These are phyloP conservation scores for Tricholomella constricta DNA, from an alignment of 768 basidiomycete genomes.

Conservation along the genomic window DNA sequence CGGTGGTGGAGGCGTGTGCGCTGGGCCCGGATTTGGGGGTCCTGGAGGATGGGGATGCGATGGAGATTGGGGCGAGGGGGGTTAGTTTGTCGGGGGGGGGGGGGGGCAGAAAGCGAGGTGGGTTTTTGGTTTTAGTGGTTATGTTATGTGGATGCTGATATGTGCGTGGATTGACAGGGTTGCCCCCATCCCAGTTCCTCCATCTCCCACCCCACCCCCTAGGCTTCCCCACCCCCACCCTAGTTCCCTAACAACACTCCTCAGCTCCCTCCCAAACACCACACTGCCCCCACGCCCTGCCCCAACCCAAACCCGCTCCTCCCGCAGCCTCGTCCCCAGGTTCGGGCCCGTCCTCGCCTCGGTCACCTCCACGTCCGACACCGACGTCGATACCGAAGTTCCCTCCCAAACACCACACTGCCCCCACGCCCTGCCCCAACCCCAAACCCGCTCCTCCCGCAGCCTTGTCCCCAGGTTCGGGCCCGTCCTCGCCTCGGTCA, in stretches of 20 bases:
- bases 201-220: constrained; percentile 22
- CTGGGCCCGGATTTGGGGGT: constrained; percentile 78
- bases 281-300: no score
- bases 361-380: no score
- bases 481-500: constrained; percentile 37
- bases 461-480: constrained; percentile 58
- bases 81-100: constrained; percentile 77
- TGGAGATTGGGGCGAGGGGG: constrained; percentile 82
- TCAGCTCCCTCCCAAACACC: constrained; percentile 69
- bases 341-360: constrained; percentile 44
- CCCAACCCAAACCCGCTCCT: constrained; percentile 33
- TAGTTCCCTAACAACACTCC: constrained; percentile 58
- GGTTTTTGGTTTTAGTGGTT: constrained; percentile 14
- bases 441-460: constrained; percentile 45
- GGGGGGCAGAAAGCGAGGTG: constrained; percentile 84
- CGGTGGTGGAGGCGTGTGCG: constrained; percentile 84
- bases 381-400: no score
- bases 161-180: constrained; percentile 47
- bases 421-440: constrained; percentile 41
- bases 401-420: constrained; percentile 67
- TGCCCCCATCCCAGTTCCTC: constrained; percentile 40
- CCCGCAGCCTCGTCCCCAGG: constrained; percentile 60
- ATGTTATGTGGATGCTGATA: neutral
- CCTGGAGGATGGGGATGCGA: constrained; percentile 83
- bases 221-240: constrained; percentile 36